These are phyloP conservation scores for Pseudogymnoascus sp. DNA, from an alignment of 2,329 filamentous ascomycete species.

Conservation along the genomic window DNA sequence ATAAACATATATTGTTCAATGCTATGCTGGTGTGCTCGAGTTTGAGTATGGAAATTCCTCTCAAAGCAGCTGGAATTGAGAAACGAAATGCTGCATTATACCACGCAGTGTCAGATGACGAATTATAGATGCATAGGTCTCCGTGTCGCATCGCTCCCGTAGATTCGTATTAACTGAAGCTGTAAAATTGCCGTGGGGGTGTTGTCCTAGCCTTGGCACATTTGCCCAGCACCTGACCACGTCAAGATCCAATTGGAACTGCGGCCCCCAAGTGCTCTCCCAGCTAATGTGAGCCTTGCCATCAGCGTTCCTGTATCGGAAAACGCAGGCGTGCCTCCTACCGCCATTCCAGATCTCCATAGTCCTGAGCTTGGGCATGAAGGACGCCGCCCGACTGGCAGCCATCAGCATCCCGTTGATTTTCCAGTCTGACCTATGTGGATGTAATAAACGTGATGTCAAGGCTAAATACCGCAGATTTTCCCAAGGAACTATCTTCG, in stretches of 20 bases:
- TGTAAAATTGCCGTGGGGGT: not conserved
- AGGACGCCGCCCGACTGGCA: conserved; percentile 12
- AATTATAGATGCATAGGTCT: not conserved
- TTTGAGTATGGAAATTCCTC: too few species aligned
- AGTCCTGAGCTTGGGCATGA: conserved; percentile 15
- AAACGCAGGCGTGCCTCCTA: conserved; percentile 13
- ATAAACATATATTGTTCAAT: not conserved
- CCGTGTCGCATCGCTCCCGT: not conserved
- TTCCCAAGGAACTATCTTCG: conserved; percentile 16
- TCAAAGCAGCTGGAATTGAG: not conserved
- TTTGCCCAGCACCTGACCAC: not conserved
- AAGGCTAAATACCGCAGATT: conserved; percentile 19
- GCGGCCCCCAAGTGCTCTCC: not conserved
- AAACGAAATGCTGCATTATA: not conserved
- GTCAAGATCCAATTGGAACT: not conserved
- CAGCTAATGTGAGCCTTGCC: not conserved
- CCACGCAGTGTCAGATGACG: not conserved
- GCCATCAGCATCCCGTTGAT: conserved; percentile 13
- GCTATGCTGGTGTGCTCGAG: not conserved
- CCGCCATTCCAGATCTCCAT: conserved; percentile 18
- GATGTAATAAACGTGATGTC: conserved; percentile 17
- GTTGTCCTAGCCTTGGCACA: not conserved
- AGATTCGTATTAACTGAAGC: not conserved
- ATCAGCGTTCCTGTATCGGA: conserved; percentile 10
- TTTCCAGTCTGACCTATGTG: not conserved